A percentile compares a stretch with the other conserved stretches of the same genome.
Evolutionary conservation across 306 rosid genomes (phyloP).

Genomic region (Fragaria ananassa): DNA sequence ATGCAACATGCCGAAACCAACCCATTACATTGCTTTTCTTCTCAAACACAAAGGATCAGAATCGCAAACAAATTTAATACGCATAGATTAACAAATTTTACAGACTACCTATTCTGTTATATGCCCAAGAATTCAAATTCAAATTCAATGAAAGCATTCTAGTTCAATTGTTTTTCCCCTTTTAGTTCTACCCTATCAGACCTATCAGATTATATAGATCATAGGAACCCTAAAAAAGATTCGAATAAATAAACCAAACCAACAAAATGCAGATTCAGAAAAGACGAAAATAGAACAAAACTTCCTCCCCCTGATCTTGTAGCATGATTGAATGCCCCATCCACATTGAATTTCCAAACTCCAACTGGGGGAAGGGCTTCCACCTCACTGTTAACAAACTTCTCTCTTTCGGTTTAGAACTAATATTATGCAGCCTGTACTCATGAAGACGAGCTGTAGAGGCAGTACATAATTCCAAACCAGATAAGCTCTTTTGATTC

Average conservation of each 20-base stretch:
- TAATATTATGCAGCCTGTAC: too few species aligned
- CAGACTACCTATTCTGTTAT: background rate
- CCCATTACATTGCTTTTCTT: constrained; percentile 12
- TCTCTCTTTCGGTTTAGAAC: too few species aligned
- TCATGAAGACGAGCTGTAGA: too few species aligned
- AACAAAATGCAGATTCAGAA: background rate
- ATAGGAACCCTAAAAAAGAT: background rate
- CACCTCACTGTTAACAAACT: too few species aligned
- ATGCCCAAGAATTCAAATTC: constrained; percentile 13
- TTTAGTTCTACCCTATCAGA: background rate
- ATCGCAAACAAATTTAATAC: background rate
- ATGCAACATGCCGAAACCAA: background rate
- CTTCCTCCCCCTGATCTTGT: too few species aligned
- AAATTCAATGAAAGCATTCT: background rate
- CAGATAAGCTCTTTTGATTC: too few species aligned
- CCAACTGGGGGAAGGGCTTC: too few species aligned
- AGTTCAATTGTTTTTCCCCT: background rate
- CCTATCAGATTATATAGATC: background rate
- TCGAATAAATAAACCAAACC: background rate
- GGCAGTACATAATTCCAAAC: too few species aligned
- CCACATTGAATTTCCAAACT: too few species aligned
- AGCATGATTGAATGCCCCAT: too few species aligned
- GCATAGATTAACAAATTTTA: background rate
- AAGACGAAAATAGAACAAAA: background rate
- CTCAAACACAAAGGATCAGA: background rate